Conservation (phyloP, 2,329 filamentous ascomycete genomes). For the Beauveria australis region DNA sequence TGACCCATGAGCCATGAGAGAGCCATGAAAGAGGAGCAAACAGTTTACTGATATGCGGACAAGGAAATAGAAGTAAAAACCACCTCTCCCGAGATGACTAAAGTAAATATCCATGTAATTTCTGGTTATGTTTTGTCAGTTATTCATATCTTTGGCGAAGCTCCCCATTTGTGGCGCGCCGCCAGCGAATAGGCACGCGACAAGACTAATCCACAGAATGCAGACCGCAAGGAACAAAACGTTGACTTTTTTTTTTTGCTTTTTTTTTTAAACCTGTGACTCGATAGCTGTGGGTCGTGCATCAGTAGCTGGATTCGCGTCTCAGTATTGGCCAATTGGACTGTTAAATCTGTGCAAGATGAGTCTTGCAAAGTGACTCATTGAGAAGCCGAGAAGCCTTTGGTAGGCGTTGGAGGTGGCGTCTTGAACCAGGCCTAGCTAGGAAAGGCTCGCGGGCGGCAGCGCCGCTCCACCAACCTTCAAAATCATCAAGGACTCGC, state of each 20-base stretch:
- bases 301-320: background rate
- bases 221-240: background rate
- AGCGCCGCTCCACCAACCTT: constrained; percentile 8
- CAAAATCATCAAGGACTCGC: constrained; percentile 11
- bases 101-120: too few species aligned
- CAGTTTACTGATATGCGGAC: too few species aligned
- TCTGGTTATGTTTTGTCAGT: too few species aligned
- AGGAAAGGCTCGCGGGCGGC: background rate
- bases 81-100: too few species aligned
- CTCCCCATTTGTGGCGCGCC: too few species aligned
- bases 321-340: constrained; percentile 1
- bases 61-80: too few species aligned
- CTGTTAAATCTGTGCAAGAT: background rate
- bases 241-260: too few species aligned
- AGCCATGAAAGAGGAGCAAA: too few species aligned
- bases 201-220: background rate
- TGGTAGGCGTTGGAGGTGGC: constrained; percentile 7
- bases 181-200: background rate
- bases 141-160: too few species aligned
- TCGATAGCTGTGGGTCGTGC: constrained; percentile 1
- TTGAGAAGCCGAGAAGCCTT: background rate
- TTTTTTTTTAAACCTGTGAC: background rate
- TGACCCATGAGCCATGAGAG: too few species aligned
- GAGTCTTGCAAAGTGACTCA: constrained; percentile 7
- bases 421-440: constrained; percentile 7